Evolutionary conservation across 2,329 filamentous ascomycete genomes (phyloP).

Genomic region (Polytolypa hystricis): DNA sequence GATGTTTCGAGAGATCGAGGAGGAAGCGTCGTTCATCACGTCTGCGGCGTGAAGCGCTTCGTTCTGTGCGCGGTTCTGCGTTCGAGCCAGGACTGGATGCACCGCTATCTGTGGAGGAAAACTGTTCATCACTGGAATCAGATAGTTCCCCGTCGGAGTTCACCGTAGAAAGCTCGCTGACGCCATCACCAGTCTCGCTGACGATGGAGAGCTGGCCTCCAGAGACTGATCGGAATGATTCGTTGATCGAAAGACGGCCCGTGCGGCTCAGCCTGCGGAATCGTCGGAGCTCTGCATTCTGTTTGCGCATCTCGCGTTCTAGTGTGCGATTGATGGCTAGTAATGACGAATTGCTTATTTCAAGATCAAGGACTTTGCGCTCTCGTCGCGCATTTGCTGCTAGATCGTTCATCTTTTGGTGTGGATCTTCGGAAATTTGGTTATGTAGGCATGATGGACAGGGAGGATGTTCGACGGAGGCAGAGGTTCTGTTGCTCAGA

Average conservation of each 20-base stretch:
- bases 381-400: slow-evolving; percentile 84
- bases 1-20: slow-evolving; percentile 77
- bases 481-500: slow-evolving; percentile 7
- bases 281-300: slow-evolving; percentile 75
- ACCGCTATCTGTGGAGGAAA: slow-evolving; percentile 25
- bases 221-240: slow-evolving; percentile 36
- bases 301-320: slow-evolving; percentile 82
- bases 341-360: slow-evolving; percentile 92
- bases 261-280: slow-evolving; percentile 77
- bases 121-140: slow-evolving; percentile 30
- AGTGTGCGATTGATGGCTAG: slow-evolving; percentile 90
- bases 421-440: too few relatives aligned
- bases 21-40: slow-evolving; percentile 74
- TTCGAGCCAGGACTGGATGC: slow-evolving; percentile 24
- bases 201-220: slow-evolving; percentile 35
- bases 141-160: slow-evolving; percentile 26
- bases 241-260: slow-evolving; percentile 56
- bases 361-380: slow-evolving; percentile 87
- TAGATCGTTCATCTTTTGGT: slow-evolving; percentile 51
- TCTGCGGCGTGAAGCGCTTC: slow-evolving; percentile 46
- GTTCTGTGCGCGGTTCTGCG: slow-evolving; percentile 26
- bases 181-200: slow-evolving; percentile 32
- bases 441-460: too few relatives aligned
- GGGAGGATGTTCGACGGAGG: slow-evolving; percentile 4
- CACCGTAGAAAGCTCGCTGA: slow-evolving; percentile 21